Evolutionary conservation across 805 yeast species (phyloP), one percentile per base, ranked within the genome.

Genomic region (Millerago galiae): DNA sequence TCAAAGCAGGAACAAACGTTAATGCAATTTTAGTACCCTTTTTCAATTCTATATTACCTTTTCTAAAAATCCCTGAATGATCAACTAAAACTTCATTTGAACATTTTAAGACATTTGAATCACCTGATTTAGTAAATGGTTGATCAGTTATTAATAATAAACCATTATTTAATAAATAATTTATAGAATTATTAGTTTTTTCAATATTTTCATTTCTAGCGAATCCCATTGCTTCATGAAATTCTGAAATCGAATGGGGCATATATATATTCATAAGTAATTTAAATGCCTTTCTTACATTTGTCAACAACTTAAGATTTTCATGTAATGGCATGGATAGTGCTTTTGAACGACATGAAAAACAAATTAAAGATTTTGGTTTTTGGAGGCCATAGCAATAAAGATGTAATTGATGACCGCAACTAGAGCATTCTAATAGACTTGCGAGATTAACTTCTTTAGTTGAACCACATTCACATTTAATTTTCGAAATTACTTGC

Each of bases 231-330:
- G 12, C 32, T 25, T 34, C 35, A 44, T 36, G 53, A 37, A 47
- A 28, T 37, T 31, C 43, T 32, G 25, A 53, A 21, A 33, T 51
- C 40, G 30, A 45, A 14, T 25, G 51, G 40, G 70, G 38, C 56
- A 47, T 25, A 30, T 41, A 18, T 47, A 51, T 14, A 37, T 43
- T 53, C 1, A 47, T 46, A 14, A 65, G 37, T 11, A 55, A 48
- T 35, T 60, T 51, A 51, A 55, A 65, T 15, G 66, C 47, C 40
- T 60, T 64, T 45, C 77, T 61, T 3, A 60, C 34, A 40, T 64
- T 56, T 62, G 68, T 57, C 27, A 71, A 45, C 13, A 60, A 50
- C 24, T 49, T 40, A 34, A 66, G 50, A 18, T 55, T 50, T 2
- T 44, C 21, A 27, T 55, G 47, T 1, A 51, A 34, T 3, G 39